Evolutionary conservation across 345 rosid genomes (phyloP), one percentile per base, ranked within the genome.

Genomic region (Turnera subulata): DNA sequence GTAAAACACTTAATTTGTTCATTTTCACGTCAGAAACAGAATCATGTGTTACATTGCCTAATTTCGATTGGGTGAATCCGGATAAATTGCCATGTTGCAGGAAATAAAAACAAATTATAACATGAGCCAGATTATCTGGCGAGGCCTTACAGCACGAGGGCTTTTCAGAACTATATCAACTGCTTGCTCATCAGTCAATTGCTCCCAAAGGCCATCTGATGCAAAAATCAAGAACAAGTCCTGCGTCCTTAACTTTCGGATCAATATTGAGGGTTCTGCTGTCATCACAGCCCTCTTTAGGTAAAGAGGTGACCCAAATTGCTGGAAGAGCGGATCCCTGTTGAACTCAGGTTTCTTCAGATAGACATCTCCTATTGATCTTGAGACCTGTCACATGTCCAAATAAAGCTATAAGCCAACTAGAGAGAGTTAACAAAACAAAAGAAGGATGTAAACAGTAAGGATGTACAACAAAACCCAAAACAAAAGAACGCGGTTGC

Each of bases 151-250:
- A 6, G 22, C 33, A 70, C 82, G 68, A 6, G 85, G 81, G 52
- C 58, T 62, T 66, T 56, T 75, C 39, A 37, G 7, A 18, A 81
- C 82, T 26, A 78, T 75, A 29, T 70, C 75, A 21, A 76, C 76
- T 11, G 74, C 85, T 51, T 55, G 61, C 70, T 77, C 76, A 46
- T 80, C 85, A 59, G 66, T 80, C 54, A 75, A 33, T 52, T 77
- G 85, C 78, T 77, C 85, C 85, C 85, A 77, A 1, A 80, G 82
- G 25, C 84, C 84, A 64, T 80, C 84, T 22, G 84, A 71, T 49
- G 84, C 84, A 66, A 77, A 77, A 46, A 80, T 75, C 58, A 80
- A 45, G 64, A 80, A 80, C 53, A 67, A 29, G 56, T 77, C 80
- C 1, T 67, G 63, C 7, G 80, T 73, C 46, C 56, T 65, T 55